Percentiles rank a stretch among this genome's conserved stretches.
These are phyloP conservation scores for Pythium rhizo-oryzae DNA, from an alignment of 352 stramenopile species.

Conservation along the genomic window DNA sequence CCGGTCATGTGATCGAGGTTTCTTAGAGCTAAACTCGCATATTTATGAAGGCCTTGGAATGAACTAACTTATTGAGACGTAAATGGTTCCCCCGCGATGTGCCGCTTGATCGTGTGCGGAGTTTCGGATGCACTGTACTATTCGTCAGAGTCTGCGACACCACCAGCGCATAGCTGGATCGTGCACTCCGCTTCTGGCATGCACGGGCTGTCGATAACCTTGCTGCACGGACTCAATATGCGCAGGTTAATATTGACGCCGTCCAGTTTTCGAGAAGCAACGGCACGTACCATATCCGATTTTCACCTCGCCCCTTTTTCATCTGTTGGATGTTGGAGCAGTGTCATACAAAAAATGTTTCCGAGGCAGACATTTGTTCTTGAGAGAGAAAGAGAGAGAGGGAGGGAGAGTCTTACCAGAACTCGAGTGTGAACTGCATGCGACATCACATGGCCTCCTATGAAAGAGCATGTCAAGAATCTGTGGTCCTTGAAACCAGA, in stretches of 20 bases:
- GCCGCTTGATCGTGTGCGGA: too few species aligned
- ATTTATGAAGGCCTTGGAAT: constrained; percentile 53
- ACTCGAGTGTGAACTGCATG: constrained; percentile 97
- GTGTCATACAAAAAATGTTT: not conserved
- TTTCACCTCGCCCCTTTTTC: constrained; percentile 92
- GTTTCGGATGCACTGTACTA: constrained; percentile 20
- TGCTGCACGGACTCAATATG: constrained; percentile 40
- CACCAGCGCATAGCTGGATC: constrained; percentile 68
- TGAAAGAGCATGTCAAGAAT: not conserved
- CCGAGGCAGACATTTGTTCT: not conserved
- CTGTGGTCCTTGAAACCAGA: not conserved
- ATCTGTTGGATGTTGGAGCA: constrained; percentile 47
- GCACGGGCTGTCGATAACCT: constrained; percentile 83
- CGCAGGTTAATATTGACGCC: not conserved
- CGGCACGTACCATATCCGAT: constrained; percentile 76
- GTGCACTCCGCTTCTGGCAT: constrained; percentile 87
- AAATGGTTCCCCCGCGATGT: too few species aligned
- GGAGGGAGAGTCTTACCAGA: constrained; percentile 43
- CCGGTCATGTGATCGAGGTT: constrained; percentile 44
- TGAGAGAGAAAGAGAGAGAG: too few species aligned
- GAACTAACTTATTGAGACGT: constrained; percentile 21
- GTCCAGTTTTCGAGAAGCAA: too few species aligned
- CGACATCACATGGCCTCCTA: constrained; percentile 93
- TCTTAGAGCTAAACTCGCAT: constrained; percentile 22
- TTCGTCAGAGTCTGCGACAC: constrained; percentile 65